Evolutionary conservation across 129 eudicot species (phyloP).

Genomic region (Tanacetum coccineum): DNA sequence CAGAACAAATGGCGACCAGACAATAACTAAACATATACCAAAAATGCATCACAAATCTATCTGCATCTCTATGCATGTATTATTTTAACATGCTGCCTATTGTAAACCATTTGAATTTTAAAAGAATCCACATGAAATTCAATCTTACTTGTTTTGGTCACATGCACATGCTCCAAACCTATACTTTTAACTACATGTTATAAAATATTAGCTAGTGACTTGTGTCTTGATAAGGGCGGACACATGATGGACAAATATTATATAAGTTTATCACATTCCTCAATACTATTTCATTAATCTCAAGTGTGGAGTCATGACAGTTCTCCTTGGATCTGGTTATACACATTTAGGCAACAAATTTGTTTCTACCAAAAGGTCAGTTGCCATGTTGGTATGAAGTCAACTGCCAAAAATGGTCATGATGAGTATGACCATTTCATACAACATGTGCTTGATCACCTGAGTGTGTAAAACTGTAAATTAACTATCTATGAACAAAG

Average conservation of each 20-base stretch:
- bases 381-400: constrained; percentile 23
- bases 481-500: not conserved
- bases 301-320: constrained; percentile 27
- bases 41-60: constrained; percentile 15
- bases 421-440: constrained; percentile 9
- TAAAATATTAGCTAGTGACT: constrained; percentile 33
- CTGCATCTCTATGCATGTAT: constrained; percentile 18
- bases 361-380: constrained; percentile 22
- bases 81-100: constrained; percentile 10
- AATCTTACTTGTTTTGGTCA: constrained; percentile 53
- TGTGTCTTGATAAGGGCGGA: constrained; percentile 34
- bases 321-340: constrained; percentile 26
- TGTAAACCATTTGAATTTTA: constrained; percentile 19
- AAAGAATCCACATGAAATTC: constrained; percentile 61
- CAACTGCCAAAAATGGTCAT: constrained; percentile 19
- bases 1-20: constrained; percentile 12
- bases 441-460: constrained; percentile 8
- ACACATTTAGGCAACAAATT: constrained; percentile 3
- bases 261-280: constrained; percentile 34
- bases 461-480: not conserved
- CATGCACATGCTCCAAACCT: constrained; percentile 46
- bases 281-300: constrained; percentile 17
- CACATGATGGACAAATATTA: constrained; percentile 36
- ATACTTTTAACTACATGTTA: constrained; percentile 20
- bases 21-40: not conserved